Evolutionary conservation across 1,139 yeast species (phyloP), one percentile per base, ranked within the genome.

Genomic region (Candida neerlandica): DNA sequence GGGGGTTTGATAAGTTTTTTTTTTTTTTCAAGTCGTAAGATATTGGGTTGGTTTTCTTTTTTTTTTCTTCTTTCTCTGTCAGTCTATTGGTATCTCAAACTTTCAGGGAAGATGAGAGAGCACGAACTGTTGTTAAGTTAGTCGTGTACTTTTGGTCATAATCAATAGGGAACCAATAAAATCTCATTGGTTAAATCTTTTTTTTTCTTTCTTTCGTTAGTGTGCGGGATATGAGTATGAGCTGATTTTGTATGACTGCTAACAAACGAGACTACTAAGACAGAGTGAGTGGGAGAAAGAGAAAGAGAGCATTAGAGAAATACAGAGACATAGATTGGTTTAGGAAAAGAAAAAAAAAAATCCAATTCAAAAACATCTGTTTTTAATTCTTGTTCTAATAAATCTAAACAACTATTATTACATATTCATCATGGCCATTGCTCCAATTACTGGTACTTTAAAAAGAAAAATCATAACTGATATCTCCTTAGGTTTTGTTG

Each of bases 371-470:
- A 37, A 37, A 19, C 21, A 37, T 7, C 33, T 15, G n/a, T 16
- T n/a, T 14, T 14, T 19, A 14, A 12, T 26, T 44, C 40, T 21
- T 19, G 40, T 21, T 37, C n/a, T 12, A 14, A n/a, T n/a, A n/a
- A n/a, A n/a, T n/a, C n/a, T n/a, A 35, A 30, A 43, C 34, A 29
- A 34, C 35, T 12, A 35, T 11, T 14, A 15, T 27, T 21, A 45
- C 49, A 34, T 29, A 43, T 39, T 43, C 33, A 55, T n/a, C 32
- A 86, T 88, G 89, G 89, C 96, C 66, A 82, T 91, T 66, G 90
- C 96, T 67, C 96, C 97, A 64, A 90, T 92, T 65, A 82, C 86
- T 52, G 97, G 97, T 60, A 77, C 88, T 59, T 81, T 92, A 58
- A 89, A 82, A 77, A 89, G 85, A 79, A 86, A 85, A 74, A 84